Base-by-base conservation (phyloP, 345 rosid species). In the Melastoma malabathricum region DNA sequence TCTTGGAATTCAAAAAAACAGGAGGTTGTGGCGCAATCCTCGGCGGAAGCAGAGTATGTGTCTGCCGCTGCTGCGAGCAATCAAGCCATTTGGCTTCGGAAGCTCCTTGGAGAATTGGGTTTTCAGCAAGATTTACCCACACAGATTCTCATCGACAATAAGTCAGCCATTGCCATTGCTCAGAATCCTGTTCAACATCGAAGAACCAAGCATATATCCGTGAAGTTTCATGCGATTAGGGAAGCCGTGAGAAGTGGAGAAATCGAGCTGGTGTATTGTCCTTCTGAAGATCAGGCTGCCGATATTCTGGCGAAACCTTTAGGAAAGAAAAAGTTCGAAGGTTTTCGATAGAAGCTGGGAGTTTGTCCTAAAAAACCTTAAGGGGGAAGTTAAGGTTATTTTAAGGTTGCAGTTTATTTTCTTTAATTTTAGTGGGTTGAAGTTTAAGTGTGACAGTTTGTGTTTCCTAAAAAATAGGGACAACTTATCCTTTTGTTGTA, bases 1-100 rank as follows among this genome's bases (percentile, higher is more conserved):
- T 55, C 50, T 0, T 65, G 70, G 46, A 18, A 16, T 2, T 65
- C 53, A 6, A 65, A 50, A 14, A 55, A 55, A 44, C 38, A 55
- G 15, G 20, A 19, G 0, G 44, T 15, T 2, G 34, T 58, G 3
- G 44, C 49, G 5, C 46, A 22, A 10, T 50, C 43, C 2, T 43
- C 44, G 0, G 16, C 17, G 0, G 51, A 65, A 22, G 61, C 15
- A 1, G 39, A 46, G 15, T 61, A 51, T 19, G n/a, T 52, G 7
- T 6, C 44, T 6, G 13, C 44, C 3, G 46, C 50, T 17, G 14
- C 9, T 5, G 47, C 45, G 7, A 43, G 46, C 0, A n/a, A n/a
- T 49, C 48, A 68, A 22, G 61, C 60, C 10, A 44, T 68, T 22
- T 68, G 57, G 64, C 18, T 54, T 10, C 15, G 18, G 7, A 62